Percentiles rank a stretch among this genome's conserved stretches.
Evolutionary conservation across 441 rosid genomes (phyloP).

Genomic region (Adansonia grandidieri): DNA sequence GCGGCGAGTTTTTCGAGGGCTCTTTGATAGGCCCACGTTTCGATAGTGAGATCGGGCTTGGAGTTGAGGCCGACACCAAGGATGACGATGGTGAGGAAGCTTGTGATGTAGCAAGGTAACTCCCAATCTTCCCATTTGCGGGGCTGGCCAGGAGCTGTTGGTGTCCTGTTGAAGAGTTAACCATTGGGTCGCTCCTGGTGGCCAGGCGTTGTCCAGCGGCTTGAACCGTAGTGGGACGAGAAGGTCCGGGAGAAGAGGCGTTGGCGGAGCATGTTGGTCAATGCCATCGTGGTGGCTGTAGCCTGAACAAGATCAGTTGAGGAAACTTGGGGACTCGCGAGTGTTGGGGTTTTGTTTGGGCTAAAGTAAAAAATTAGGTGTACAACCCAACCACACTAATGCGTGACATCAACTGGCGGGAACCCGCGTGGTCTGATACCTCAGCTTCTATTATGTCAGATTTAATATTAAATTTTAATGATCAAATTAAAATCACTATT

Average conservation of each 20-base stretch:
- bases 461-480: too few relatives aligned
- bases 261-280: constrained; percentile 58
- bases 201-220: constrained; percentile 76
- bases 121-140: constrained; percentile 98
- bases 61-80: constrained; percentile 92
- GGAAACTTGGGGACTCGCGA: neutral
- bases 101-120: constrained; percentile 90
- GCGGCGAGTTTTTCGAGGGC: constrained; percentile 61
- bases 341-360: neutral
- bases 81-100: constrained; percentile 86
- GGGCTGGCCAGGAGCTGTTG: constrained; percentile 68
- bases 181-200: constrained; percentile 89
- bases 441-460: too few relatives aligned
- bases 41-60: constrained; percentile 90
- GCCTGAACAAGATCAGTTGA: neutral
- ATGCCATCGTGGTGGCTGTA: constrained; percentile 32
- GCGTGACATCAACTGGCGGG: too few relatives aligned
- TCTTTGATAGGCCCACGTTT: constrained; percentile 84
- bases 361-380: neutral
- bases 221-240: constrained; percentile 56
- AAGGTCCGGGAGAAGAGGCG: constrained; percentile 57
- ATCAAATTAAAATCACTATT: too few relatives aligned
- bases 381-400: too few relatives aligned
- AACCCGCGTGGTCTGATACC: too few relatives aligned
- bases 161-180: constrained; percentile 67